phyloP scores from a whole-genome alignment of 73 alveolate species.

The Stentor roeselii region DNA sequence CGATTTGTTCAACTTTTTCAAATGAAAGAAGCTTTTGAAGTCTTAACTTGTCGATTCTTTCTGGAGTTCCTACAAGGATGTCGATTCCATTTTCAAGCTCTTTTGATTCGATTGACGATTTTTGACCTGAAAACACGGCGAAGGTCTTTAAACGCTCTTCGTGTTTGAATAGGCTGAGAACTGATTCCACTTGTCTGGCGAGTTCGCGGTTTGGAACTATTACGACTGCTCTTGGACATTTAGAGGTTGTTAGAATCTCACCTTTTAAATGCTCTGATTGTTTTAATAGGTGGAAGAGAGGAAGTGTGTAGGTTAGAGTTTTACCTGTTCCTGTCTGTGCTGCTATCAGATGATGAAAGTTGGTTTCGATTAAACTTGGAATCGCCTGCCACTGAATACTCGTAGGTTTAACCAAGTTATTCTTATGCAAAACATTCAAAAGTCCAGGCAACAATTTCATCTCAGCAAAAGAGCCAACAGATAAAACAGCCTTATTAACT shows the following conservation, averaged over 20 bases:
- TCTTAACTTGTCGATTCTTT: slow-evolving; percentile 37
- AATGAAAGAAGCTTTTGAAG: slow-evolving; percentile 36
- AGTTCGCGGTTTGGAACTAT: slow-evolving; percentile 67
- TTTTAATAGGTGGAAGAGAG: slow-evolving; percentile 70
- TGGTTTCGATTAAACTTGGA: slow-evolving; percentile 67
- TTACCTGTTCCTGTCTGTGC: slow-evolving; percentile 96
- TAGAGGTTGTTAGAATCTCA: slow-evolving; percentile 47
- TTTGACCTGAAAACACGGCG: slow-evolving; percentile 38
- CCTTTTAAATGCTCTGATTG: slow-evolving; percentile 56
- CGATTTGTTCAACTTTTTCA: slow-evolving; percentile 40
- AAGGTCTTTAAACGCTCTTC: slow-evolving; percentile 45
- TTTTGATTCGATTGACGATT: slow-evolving; percentile 35
- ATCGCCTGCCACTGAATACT: slow-evolving; percentile 74
- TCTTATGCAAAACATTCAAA: neutral
- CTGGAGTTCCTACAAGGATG: slow-evolving; percentile 55
- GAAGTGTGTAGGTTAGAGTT: slow-evolving; percentile 81
- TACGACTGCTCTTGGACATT: slow-evolving; percentile 56
- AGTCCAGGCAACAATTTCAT: neutral
- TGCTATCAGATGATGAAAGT: slow-evolving; percentile 65
- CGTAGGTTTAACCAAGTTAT: slow-evolving; percentile 38
- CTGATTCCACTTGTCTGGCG: slow-evolving; percentile 44
- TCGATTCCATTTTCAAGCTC: slow-evolving; percentile 55
- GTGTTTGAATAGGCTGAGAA: slow-evolving; percentile 45
- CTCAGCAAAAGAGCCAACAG: neutral
- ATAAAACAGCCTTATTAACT: no score